phyloP scores from a whole-genome alignment of 257 asterid species.

The Mentha longifolia region DNA sequence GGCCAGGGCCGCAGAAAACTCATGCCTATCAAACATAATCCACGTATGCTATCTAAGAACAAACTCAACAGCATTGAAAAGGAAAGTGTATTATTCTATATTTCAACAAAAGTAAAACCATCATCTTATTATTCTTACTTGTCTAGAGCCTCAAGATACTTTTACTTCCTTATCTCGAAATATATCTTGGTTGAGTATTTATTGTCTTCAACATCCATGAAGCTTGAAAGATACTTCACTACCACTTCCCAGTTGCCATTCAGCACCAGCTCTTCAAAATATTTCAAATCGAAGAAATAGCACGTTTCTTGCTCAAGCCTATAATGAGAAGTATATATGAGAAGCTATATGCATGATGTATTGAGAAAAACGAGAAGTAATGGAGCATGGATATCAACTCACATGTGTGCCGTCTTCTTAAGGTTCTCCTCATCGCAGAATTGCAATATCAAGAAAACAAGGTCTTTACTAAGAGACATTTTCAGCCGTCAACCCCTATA shows the following conservation, averaged over 20 bases:
- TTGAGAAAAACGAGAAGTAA: background rate
- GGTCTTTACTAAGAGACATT: conserved; percentile 63
- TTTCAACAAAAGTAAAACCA: conserved; percentile 15
- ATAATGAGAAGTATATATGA: background rate
- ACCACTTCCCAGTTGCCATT: conserved; percentile 62
- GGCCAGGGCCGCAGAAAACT: conserved; percentile 53
- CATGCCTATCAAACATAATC: conserved; percentile 49
- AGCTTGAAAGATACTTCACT: conserved; percentile 63
- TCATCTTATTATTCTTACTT: conserved; percentile 61
- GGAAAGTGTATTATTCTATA: background rate
- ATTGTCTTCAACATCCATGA: conserved; percentile 55
- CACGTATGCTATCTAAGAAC: background rate
- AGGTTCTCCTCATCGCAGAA: conserved; percentile 75
- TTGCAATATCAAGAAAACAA: conserved; percentile 68
- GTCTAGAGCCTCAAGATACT: conserved; percentile 80
- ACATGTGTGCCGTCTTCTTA: conserved; percentile 67
- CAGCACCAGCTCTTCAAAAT: conserved; percentile 59
- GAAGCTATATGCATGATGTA: background rate
- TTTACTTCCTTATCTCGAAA: conserved; percentile 80
- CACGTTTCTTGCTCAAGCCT: conserved; percentile 85
- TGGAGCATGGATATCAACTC: conserved; percentile 30
- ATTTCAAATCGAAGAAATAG: conserved; percentile 60
- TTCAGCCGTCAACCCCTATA: conserved; percentile 6
- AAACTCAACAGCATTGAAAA: background rate
- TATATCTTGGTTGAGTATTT: conserved; percentile 62